Conservation (phyloP, 73 alveolate species). For the Paramecium tetraurelia region DNA sequence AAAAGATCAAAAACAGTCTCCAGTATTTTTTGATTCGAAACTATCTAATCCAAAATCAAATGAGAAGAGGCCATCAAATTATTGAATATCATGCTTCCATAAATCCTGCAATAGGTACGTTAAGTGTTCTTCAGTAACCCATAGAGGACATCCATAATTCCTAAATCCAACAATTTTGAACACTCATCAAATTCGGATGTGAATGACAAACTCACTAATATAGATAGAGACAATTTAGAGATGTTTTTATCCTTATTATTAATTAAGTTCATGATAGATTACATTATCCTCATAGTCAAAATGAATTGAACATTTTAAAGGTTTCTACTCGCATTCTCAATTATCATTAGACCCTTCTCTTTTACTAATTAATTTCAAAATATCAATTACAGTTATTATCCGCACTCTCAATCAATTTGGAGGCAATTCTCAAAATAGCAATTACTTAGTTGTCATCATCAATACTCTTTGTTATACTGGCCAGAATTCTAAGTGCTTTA, state of each 20-base stretch:
- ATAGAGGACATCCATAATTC: not conserved
- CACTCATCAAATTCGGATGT: not conserved
- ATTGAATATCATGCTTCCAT: not conserved
- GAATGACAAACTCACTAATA: not conserved
- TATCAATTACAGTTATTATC: constrained; percentile 17
- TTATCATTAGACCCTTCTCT: not conserved
- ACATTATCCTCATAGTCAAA: not conserved
- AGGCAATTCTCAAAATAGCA: not conserved
- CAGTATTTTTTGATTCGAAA: not conserved
- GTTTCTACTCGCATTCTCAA: constrained; percentile 21
- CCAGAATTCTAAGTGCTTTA: not conserved
- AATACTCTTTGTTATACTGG: not conserved
- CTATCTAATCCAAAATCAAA: not conserved
- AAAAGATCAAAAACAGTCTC: not conserved
- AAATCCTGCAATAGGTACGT: not conserved
- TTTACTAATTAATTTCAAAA: not conserved
- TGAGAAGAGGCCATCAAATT: not conserved
- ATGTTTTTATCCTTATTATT: not conserved
- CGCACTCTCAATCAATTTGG: not conserved
- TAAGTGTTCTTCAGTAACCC: not conserved
- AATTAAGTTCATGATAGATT: not conserved
- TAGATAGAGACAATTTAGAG: not conserved
- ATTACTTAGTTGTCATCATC: constrained; percentile 7
- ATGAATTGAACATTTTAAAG: not conserved
- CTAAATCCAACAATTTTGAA: not conserved